Evolutionary conservation across 2,329 filamentous ascomycete species (phyloP).

Genomic region (Pestalotiopsis sp.): DNA sequence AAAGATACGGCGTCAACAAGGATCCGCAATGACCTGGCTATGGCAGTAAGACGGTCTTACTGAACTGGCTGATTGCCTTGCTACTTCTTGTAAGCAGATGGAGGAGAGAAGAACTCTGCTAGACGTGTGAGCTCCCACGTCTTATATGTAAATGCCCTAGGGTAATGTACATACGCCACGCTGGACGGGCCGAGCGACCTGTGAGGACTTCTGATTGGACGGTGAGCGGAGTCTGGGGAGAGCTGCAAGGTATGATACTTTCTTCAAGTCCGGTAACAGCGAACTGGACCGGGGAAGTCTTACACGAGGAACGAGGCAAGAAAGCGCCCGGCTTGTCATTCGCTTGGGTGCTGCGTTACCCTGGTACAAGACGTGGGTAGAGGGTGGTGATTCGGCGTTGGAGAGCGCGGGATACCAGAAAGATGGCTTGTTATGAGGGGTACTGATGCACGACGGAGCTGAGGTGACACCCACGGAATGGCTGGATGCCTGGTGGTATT

Average conservation of each 20-base stretch:
- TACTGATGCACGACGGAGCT: slow-evolving; percentile 3
- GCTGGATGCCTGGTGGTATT: background rate
- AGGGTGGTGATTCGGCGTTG: background rate
- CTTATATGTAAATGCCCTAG: background rate
- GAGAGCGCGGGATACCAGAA: slow-evolving; percentile 3
- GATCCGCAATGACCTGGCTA: background rate
- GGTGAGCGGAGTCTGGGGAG: background rate
- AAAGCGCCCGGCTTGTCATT: slow-evolving; percentile 2
- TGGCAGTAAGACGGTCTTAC: background rate
- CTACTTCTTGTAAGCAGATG: slow-evolving; percentile 3
- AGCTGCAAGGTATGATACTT: background rate
- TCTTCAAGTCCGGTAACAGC: background rate
- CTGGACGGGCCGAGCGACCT: background rate
- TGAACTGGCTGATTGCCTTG: background rate
- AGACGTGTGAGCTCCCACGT: background rate
- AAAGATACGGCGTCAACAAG: background rate
- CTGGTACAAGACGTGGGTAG: slow-evolving; percentile 6
- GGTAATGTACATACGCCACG: background rate
- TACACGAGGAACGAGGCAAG: slow-evolving; percentile 1
- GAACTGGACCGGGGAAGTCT: background rate
- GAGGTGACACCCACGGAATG: background rate
- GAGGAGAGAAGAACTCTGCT: slow-evolving; percentile 7
- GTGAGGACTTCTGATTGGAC: background rate
- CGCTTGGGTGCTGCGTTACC: background rate
- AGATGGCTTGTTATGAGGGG: background rate